Percentiles rank a stretch among this genome's conserved stretches.
phyloP scores from a whole-genome alignment of 2,329 filamentous ascomycete species.

The Phialocephala sp. region DNA sequence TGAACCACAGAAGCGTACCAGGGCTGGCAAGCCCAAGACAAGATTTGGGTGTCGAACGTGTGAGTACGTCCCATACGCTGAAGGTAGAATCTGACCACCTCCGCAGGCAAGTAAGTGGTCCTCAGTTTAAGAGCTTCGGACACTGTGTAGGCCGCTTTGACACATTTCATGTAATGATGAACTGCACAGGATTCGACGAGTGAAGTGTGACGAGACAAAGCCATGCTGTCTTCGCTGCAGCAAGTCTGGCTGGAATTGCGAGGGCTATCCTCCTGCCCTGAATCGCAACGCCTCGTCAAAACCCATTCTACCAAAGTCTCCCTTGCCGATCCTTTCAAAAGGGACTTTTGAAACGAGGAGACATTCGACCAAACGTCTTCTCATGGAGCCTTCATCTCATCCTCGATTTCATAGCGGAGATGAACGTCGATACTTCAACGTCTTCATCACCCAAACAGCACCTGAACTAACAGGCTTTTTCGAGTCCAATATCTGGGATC shows the following conservation, averaged over 20 bases:
- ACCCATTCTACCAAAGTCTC: not conserved
- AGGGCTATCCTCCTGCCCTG: not conserved
- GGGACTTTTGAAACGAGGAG: too few species aligned
- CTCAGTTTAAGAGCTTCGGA: not conserved
- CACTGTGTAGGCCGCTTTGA: not conserved
- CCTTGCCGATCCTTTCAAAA: not conserved
- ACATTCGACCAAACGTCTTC: not conserved
- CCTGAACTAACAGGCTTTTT: constrained; percentile 17
- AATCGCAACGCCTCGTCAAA: not conserved
- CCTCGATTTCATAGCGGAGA: not conserved
- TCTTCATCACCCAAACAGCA: constrained; percentile 15
- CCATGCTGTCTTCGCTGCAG: constrained; percentile 10
- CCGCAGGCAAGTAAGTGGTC: constrained; percentile 5
- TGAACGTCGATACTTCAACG: constrained; percentile 18
- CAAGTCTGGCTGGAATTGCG: constrained; percentile 13
- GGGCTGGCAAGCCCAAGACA: constrained; percentile 12
- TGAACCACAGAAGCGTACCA: not conserved
- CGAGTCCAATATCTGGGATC: constrained; percentile 14
- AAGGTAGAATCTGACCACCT: constrained; percentile 3
- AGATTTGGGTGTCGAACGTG: not conserved
- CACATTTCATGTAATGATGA: not conserved
- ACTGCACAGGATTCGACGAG: constrained; percentile 13
- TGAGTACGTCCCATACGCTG: not conserved
- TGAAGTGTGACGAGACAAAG: constrained; percentile 23
- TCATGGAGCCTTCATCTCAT: not conserved